Percentiles rank a stretch among this genome's conserved stretches.
Conservation (phyloP, 371 early-diverging fungal species). For the Mortierella sp. region DNA sequence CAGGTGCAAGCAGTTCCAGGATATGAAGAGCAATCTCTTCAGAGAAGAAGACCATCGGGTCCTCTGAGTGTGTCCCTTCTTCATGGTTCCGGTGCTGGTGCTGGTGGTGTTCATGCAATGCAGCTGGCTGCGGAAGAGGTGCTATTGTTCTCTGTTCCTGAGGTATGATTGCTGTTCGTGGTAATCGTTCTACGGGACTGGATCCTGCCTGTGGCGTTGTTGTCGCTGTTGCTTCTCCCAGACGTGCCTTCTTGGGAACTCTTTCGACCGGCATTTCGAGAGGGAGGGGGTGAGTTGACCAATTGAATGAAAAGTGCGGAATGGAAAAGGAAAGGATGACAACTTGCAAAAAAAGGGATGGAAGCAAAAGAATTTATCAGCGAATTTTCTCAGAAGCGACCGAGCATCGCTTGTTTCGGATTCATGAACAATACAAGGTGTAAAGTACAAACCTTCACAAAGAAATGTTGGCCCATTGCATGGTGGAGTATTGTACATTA, state of each 20-base stretch:
- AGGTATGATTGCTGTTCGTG: neutral
- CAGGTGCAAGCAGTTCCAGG: constrained; percentile 37
- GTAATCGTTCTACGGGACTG: neutral
- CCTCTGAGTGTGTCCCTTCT: neutral
- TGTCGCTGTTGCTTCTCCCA: neutral
- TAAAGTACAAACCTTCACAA: too few species aligned
- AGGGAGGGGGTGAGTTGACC: neutral
- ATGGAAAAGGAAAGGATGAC: neutral
- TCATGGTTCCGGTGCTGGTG: too few species aligned
- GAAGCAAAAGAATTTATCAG: too few species aligned
- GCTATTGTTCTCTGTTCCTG: neutral
- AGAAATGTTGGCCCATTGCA: too few species aligned
- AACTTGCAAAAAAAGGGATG: too few species aligned
- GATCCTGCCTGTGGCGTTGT: neutral
- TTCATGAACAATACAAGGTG: neutral
- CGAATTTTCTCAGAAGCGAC: too few species aligned
- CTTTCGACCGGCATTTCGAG: neutral
- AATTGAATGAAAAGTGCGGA: neutral
- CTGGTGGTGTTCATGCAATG: neutral
- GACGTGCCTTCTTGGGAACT: neutral
- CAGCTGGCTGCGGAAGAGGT: neutral
- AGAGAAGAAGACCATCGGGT: constrained; percentile 47
- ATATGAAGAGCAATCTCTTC: constrained; percentile 49
- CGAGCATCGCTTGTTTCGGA: too few species aligned
- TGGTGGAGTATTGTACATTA: neutral